Conservation (phyloP, 2,329 filamentous ascomycete species). For the Nemania bipapillata region DNA sequence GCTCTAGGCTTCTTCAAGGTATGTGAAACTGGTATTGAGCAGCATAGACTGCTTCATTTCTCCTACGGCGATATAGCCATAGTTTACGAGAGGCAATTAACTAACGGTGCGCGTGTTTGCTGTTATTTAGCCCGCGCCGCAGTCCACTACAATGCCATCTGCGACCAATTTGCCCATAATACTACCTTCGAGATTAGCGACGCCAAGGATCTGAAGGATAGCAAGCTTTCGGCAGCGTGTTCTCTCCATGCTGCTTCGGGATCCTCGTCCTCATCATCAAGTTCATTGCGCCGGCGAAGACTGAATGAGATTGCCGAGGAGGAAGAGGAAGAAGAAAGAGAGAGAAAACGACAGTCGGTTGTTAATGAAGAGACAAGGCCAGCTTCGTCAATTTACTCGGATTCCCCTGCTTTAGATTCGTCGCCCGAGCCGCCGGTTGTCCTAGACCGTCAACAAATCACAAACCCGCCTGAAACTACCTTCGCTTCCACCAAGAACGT, state of each 20-base stretch:
- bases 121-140: constrained; percentile 77
- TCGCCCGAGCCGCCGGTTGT: constrained; percentile 56
- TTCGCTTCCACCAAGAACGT: constrained; percentile 64
- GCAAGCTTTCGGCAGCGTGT: constrained; percentile 86
- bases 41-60: background rate
- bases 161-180: constrained; percentile 82
- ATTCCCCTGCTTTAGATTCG: constrained; percentile 37
- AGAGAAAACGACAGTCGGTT: constrained; percentile 68
- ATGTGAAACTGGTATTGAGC: constrained; percentile 57
- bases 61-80: constrained; percentile 29
- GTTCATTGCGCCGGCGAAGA: constrained; percentile 78
- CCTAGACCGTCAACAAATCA: constrained; percentile 64
- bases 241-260: constrained; percentile 87
- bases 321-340: constrained; percentile 77
- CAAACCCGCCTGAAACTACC: constrained; percentile 61
- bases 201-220: constrained; percentile 84
- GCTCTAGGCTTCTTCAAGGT: constrained; percentile 94
- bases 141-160: constrained; percentile 74
- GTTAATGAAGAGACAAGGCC: constrained; percentile 59
- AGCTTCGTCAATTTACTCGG: constrained; percentile 48
- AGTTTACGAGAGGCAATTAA: constrained; percentile 34
- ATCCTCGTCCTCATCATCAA: constrained; percentile 85
- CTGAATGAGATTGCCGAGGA: constrained; percentile 95
- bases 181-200: constrained; percentile 80
- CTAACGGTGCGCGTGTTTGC: constrained; percentile 43